A percentile compares a stretch with the other conserved stretches of the same genome.
phyloP scores from a whole-genome alignment of 164 flowering plant genomes.

The Nymphaea thermarum region DNA sequence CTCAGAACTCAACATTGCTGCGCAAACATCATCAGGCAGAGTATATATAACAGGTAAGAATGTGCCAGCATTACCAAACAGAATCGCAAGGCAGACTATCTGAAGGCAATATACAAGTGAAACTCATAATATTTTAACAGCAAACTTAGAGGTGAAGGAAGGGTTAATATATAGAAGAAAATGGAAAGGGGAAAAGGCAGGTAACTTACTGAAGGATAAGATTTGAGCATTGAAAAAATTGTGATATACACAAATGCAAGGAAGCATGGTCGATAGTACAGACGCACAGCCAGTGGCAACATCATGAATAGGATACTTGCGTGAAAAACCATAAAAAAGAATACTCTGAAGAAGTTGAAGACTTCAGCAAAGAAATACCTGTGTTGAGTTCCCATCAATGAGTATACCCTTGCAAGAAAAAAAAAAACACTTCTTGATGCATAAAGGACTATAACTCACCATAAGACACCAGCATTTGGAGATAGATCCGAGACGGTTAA shows the following conservation, averaged over 20 bases:
- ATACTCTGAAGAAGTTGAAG: conserved; percentile 77
- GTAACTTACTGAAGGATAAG: conserved; percentile 86
- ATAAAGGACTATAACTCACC: conserved; percentile 37
- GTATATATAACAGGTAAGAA: too few species aligned
- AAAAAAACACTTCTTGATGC: not conserved
- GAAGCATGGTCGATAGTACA: conserved; percentile 85
- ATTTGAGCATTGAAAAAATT: conserved; percentile 82
- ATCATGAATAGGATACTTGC: conserved; percentile 81
- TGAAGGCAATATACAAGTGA: too few species aligned
- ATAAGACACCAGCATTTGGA: conserved; percentile 89
- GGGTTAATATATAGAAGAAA: not conserved
- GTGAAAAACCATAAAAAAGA: conserved; percentile 84
- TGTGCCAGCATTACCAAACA: too few species aligned
- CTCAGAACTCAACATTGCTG: too few species aligned
- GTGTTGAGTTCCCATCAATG: conserved; percentile 12
- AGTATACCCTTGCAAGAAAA: not conserved
- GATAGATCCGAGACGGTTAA: conserved; percentile 80
- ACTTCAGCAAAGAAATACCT: conserved; percentile 99
- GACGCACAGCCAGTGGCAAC: conserved; percentile 77
- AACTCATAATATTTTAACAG: too few species aligned
- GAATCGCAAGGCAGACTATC: too few species aligned
- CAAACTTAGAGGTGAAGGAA: not conserved
- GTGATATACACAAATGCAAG: conserved; percentile 77
- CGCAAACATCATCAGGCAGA: too few species aligned
- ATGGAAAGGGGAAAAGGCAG: not conserved